Evolutionary conservation across 306 rosid genomes (phyloP).

Genomic region (Inga oerstediana): DNA sequence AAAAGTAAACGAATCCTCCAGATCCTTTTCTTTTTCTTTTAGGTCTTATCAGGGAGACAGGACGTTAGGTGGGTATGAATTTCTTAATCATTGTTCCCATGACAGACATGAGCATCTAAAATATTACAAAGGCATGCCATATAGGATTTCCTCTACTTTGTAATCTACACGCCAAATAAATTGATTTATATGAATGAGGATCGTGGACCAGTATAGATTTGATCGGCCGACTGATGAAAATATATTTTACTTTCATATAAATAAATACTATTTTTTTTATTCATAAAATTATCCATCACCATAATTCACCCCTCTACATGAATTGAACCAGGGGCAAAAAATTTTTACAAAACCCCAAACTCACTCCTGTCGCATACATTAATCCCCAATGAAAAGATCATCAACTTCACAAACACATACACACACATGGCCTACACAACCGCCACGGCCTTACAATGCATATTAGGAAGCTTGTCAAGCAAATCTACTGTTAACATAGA

Average conservation of each 20-base stretch:
- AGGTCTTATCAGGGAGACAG: too few species aligned
- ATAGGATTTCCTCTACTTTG: not conserved
- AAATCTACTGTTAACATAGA: constrained; percentile 83
- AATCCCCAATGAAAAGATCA: not conserved
- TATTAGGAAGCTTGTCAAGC: constrained; percentile 57
- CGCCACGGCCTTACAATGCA: constrained; percentile 47
- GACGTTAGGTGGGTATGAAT: too few species aligned
- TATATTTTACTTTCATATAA: not conserved
- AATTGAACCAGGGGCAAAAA: not conserved
- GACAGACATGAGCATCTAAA: not conserved
- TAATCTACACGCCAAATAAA: too few species aligned
- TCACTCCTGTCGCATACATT: not conserved
- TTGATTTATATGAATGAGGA: not conserved
- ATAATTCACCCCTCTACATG: not conserved
- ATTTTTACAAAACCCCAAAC: not conserved
- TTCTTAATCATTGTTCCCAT: too few species aligned
- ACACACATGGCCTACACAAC: constrained; percentile 41
- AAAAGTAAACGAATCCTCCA: too few species aligned
- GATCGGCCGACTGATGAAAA: not conserved
- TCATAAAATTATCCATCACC: not conserved
- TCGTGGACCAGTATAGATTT: not conserved
- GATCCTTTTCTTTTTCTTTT: too few species aligned
- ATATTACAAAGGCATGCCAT: too few species aligned
- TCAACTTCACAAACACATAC: not conserved
- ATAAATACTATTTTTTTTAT: not conserved